Evolutionary conservation across 2,329 filamentous ascomycete genomes (phyloP), one percentile per base, ranked within the genome.

Genomic region (Saccharata proteae): DNA sequence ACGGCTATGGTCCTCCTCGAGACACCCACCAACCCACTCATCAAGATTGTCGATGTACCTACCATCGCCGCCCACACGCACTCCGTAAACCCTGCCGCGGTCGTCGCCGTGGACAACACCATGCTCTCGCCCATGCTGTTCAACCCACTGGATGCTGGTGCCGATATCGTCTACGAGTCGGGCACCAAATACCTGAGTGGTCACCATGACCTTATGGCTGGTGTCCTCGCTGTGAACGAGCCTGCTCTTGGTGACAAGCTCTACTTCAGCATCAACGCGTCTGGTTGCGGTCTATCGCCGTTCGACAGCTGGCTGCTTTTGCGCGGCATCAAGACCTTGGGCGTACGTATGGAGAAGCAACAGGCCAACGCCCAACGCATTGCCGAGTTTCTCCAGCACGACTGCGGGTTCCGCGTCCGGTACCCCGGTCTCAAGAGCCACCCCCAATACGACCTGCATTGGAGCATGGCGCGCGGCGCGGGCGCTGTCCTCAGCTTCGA

Each of bases 131-230:
- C 90, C 8, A 78, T 94, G 65, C 75, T 98, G 6, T 78, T 78
- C 49, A 96, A 93, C 60, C 90, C 90, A 5, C 73, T 98, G 12
- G 88, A 96, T 38, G 69, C 96, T 16, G 90, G 92, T 35, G 86
- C 88, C 11, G 90, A 98, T 48, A 80, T 98, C 43, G 84, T 93
- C 34, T 98, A 98, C 59, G 90, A 98, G 62, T 93, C 82, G 16
- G 90, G 90, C 34, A 98, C 90, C 15, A 98, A 98, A 58, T 98
- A 98, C 50, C 69, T 98, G 5, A 96, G 86, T 1, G 90, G 90
- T 18, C 90, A 98, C 56, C 90, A 98, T 65, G 92, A 98, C 53
- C 80, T 98, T 51, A 98, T 98, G 90, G 90, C 90, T 7, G 90
- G 92, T 40, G 85, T 98, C 17, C 80, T 98, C 42, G 90, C 86